phyloP scores from a whole-genome alignment of 2,329 filamentous ascomycete species.

The Seiridium unicorne region DNA sequence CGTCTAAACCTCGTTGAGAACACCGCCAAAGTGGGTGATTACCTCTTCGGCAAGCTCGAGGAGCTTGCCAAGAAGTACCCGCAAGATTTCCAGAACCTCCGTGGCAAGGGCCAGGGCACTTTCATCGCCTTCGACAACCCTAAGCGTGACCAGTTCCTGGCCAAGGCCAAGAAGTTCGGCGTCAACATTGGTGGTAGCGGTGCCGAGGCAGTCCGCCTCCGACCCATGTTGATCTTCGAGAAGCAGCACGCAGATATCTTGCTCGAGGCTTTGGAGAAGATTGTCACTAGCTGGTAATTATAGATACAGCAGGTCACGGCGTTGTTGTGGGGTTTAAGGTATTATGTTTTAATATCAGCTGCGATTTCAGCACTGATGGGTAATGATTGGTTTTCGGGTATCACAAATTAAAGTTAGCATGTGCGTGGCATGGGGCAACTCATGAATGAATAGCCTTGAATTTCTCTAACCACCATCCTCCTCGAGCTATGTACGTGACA shows the following conservation, averaged over 20 bases:
- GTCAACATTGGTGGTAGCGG: constrained; percentile 88
- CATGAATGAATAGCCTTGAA: too few relatives aligned
- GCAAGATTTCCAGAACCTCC: constrained; percentile 75
- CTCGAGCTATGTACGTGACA: too few relatives aligned
- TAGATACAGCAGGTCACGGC: too few relatives aligned
- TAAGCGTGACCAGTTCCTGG: constrained; percentile 74
- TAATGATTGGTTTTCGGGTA: too few relatives aligned
- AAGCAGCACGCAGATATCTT: constrained; percentile 86
- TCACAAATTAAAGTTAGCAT: too few relatives aligned
- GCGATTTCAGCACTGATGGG: too few relatives aligned
- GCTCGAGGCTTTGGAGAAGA: constrained; percentile 74
- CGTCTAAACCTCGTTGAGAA: constrained; percentile 73
- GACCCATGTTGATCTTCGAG: constrained; percentile 93
- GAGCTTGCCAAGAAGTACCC: constrained; percentile 69
- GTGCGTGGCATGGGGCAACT: too few relatives aligned
- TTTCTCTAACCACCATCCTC: too few relatives aligned
- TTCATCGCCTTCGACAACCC: constrained; percentile 92
- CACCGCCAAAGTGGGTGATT: constrained; percentile 75
- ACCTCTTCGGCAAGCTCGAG: constrained; percentile 72
- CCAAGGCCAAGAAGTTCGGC: constrained; percentile 74
- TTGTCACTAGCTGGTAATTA: constrained; percentile 46
- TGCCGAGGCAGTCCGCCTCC: constrained; percentile 69
- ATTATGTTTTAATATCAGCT: too few relatives aligned
- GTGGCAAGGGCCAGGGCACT: constrained; percentile 84
- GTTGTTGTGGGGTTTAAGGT: too few relatives aligned